Evolutionary conservation across 805 yeast species (phyloP).

Genomic region (Nakazawaea peltata): DNA sequence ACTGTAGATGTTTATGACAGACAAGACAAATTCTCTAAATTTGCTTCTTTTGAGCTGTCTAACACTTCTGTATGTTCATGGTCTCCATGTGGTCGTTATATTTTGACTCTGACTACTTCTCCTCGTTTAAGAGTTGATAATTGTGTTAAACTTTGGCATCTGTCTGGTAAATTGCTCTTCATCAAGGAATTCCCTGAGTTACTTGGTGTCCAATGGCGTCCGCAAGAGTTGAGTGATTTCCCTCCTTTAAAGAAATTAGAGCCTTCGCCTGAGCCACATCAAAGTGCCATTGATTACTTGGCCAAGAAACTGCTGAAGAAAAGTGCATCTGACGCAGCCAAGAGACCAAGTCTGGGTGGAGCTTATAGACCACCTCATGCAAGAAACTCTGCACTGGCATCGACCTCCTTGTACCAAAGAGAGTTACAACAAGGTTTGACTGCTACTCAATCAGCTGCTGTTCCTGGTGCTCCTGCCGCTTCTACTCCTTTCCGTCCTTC

Average conservation of each 20-base stretch:
- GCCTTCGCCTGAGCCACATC: constrained; percentile 62
- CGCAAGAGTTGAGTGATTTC: constrained; percentile 44
- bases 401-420: constrained; percentile 47
- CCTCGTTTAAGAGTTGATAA: constrained; percentile 97
- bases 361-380: constrained; percentile 99
- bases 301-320: constrained; percentile 30
- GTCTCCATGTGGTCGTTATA: constrained; percentile 94
- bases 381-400: constrained; percentile 29
- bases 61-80: constrained; percentile 96
- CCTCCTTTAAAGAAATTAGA: constrained; percentile 43
- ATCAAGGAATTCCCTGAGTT: constrained; percentile 77
- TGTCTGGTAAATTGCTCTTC: constrained; percentile 72
- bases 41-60: constrained; percentile 80
- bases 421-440: constrained; percentile 29
- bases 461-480: background rate
- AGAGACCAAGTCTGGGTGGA: constrained; percentile 50
- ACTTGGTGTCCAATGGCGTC: constrained; percentile 79
- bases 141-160: constrained; percentile 91
- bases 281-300: constrained; percentile 54
- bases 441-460: background rate
- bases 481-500: background rate
- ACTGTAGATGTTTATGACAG: constrained; percentile 93
- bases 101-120: constrained; percentile 92
- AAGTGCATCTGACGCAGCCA: constrained; percentile 20
- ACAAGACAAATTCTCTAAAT: constrained; percentile 71